Percentiles rank a stretch among this genome's conserved stretches.
phyloP scores from a whole-genome alignment of 495 filamentous ascomycete genomes.

The Friedmanniomyces simplex region DNA sequence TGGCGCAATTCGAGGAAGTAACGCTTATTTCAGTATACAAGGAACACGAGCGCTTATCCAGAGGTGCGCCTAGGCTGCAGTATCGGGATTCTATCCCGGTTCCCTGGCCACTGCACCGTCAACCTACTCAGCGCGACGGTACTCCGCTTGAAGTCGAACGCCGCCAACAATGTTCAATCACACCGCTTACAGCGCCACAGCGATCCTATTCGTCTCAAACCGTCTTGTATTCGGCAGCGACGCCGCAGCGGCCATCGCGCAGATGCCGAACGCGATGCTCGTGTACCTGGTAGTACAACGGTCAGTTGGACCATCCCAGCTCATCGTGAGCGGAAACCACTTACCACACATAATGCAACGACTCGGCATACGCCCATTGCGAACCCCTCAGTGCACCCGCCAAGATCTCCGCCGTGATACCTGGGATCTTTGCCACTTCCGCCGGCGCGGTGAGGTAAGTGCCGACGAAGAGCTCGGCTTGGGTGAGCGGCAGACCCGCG shows the following conservation, averaged over 20 bases:
- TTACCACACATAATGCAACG: conserved; percentile 25
- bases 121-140: no score
- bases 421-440: conserved; percentile 9
- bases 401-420: conserved; percentile 20
- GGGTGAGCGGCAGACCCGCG: conserved; percentile 21
- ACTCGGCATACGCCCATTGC: conserved; percentile 25
- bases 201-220: conserved; percentile 14
- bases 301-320: not conserved
- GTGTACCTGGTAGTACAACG: conserved; percentile 7
- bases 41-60: no score
- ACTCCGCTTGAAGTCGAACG: no score
- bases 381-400: conserved; percentile 18
- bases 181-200: conserved; percentile 11
- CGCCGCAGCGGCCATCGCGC: not conserved
- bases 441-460: conserved; percentile 21
- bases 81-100: no score
- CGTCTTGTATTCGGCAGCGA: not conserved
- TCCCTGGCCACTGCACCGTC: no score
- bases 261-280: conserved; percentile 9
- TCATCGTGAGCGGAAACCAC: not conserved
- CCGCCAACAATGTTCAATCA: no score
- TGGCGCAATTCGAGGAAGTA: no score
- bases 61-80: no score
- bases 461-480: conserved; percentile 20
- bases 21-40: no score